These are phyloP conservation scores for Coemansia guatemalensis DNA, from an alignment of 192 early-diverging fungal genomes.

Conservation along the genomic window DNA sequence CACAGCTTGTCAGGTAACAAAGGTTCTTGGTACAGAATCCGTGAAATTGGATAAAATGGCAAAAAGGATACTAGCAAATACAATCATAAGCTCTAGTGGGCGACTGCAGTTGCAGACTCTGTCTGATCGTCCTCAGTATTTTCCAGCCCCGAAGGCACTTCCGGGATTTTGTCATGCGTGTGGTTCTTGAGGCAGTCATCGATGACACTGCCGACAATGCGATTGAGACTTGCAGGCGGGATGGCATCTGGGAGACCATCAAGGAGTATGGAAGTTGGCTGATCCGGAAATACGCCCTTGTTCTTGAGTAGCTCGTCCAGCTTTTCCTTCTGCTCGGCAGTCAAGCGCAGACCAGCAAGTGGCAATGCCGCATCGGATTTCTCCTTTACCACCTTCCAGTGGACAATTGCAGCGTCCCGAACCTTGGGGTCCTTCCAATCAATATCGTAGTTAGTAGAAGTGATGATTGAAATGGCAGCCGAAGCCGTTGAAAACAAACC, in stretches of 20 bases:
- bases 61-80: no score
- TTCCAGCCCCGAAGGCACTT: slow-evolving; percentile 10
- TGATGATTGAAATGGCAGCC: slow-evolving; percentile 29
- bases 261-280: slow-evolving; percentile 26
- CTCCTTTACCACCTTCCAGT: slow-evolving; percentile 39
- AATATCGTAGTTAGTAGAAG: slow-evolving; percentile 37
- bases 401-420: slow-evolving; percentile 22
- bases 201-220: slow-evolving; percentile 39
- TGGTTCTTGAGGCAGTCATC: slow-evolving; percentile 44
- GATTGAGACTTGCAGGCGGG: slow-evolving; percentile 41
- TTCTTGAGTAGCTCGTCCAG: slow-evolving; percentile 38
- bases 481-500: slow-evolving; percentile 19
- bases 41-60: no score
- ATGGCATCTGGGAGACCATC: slow-evolving; percentile 36
- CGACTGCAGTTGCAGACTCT: slow-evolving; percentile 1
- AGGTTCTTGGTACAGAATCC: no score
- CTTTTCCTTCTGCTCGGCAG: slow-evolving; percentile 29
- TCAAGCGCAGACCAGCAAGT: slow-evolving; percentile 38
- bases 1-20: no score
- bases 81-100: not conserved
- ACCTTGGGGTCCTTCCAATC: slow-evolving; percentile 32
- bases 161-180: slow-evolving; percentile 21
- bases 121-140: not conserved
- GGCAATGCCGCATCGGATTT: slow-evolving; percentile 40
- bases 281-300: slow-evolving; percentile 34